These are phyloP conservation scores for Zoysia japonica DNA, from an alignment of 176 grass and related monocot genomes.

Conservation along the genomic window DNA sequence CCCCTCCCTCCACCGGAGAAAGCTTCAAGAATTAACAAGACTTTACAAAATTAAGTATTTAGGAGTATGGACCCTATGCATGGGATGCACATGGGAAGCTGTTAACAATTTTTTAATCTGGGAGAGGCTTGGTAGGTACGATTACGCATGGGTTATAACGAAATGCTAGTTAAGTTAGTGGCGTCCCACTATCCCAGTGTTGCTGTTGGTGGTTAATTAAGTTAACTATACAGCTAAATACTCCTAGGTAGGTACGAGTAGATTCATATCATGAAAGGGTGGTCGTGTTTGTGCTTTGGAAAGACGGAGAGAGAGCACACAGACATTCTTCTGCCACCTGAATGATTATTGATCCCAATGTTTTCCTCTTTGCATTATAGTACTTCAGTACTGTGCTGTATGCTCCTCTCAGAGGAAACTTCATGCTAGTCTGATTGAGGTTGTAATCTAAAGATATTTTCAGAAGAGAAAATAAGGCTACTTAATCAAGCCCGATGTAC, in stretches of 20 bases:
- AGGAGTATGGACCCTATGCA: too few relatives aligned
- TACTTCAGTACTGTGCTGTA: neutral
- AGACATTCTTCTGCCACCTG: neutral
- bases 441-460: too few relatives aligned
- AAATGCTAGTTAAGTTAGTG: neutral
- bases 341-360: conserved; percentile 12
- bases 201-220: neutral
- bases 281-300: neutral
- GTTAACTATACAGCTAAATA: neutral
- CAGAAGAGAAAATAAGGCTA: too few relatives aligned
- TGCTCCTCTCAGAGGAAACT: too few relatives aligned
- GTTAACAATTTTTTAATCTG: neutral
- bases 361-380: neutral
- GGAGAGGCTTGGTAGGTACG: neutral
- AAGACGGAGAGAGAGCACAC: neutral
- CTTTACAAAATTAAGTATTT: too few relatives aligned
- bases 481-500: too few relatives aligned
- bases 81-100: neutral
- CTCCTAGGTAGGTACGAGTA: neutral
- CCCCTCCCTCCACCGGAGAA: too few relatives aligned
- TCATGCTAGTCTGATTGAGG: too few relatives aligned
- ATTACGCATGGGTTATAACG: neutral
- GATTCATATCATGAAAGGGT: too few relatives aligned
- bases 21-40: too few relatives aligned
- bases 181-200: neutral